phyloP scores from a whole-genome alignment of 2,329 filamentous ascomycete species.

The Fusarium sp. region DNA sequence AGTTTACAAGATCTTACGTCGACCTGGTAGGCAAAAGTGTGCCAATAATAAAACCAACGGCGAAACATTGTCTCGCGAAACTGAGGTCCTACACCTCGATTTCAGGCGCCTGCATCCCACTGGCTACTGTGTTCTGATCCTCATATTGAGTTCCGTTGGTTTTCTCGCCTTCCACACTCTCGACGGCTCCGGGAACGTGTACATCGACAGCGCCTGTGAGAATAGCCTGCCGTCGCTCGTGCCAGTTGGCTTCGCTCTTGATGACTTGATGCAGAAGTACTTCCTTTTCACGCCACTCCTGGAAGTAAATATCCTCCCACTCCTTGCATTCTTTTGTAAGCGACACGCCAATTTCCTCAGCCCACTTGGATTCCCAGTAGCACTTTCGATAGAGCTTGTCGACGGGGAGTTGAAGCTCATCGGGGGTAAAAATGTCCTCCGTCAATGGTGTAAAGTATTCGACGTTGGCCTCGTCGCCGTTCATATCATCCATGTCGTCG shows the following conservation, averaged over 20 bases:
- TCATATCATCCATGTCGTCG: conserved; percentile 66
- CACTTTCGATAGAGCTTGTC: conserved; percentile 75
- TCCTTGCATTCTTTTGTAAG: conserved; percentile 73
- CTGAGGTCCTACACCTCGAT: conserved; percentile 1
- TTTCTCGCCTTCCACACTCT: conserved; percentile 42
- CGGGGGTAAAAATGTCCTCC: conserved; percentile 71
- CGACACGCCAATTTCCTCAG: conserved; percentile 72
- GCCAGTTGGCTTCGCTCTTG: conserved; percentile 73
- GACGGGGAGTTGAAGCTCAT: conserved; percentile 71
- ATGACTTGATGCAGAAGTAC: conserved; percentile 80
- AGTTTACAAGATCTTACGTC: background rate
- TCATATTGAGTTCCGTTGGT: conserved; percentile 41
- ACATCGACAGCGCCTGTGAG: conserved; percentile 62
- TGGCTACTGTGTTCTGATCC: conserved; percentile 18
- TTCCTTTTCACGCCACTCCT: conserved; percentile 85
- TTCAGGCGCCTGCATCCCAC: conserved; percentile 18
- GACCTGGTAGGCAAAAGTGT: background rate
- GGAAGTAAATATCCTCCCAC: conserved; percentile 74
- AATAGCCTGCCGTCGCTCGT: conserved; percentile 67
- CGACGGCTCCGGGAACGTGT: conserved; percentile 53
- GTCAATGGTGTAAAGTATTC: conserved; percentile 69
- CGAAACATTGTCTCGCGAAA: no score
- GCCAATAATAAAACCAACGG: background rate
- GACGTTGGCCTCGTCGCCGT: conserved; percentile 66
- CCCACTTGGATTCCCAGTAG: conserved; percentile 78